Percentiles rank a stretch among this genome's conserved stretches.
These are phyloP conservation scores for Sonneratia caseolaris DNA, from an alignment of 345 rosid species.

Conservation along the genomic window DNA sequence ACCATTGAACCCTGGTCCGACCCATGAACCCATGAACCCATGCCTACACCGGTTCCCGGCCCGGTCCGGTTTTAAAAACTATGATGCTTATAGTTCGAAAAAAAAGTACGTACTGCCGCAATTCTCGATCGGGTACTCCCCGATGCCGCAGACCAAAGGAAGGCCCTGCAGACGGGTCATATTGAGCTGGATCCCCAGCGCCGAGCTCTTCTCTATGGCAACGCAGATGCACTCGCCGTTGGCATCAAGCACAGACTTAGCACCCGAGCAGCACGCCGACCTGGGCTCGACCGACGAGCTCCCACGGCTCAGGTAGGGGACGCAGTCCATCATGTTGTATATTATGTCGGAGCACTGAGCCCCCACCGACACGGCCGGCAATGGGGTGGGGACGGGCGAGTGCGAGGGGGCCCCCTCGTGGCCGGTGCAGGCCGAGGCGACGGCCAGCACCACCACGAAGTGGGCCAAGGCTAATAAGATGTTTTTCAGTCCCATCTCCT, in stretches of 20 bases:
- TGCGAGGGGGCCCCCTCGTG: not conserved
- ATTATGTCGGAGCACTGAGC: not conserved
- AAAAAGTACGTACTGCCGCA: not conserved
- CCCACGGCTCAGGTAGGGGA: not conserved
- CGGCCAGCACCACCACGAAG: no score
- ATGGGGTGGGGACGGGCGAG: not conserved
- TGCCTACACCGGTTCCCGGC: no score
- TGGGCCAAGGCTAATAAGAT: no score
- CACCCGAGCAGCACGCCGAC: not conserved
- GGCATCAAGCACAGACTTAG: not conserved
- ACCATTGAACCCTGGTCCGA: no score
- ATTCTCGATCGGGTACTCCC: not conserved
- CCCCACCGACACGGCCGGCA: not conserved
- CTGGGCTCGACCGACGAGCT: not conserved
- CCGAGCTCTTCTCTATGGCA: not conserved
- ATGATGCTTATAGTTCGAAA: not conserved
- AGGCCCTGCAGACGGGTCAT: not conserved
- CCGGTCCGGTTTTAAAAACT: no score
- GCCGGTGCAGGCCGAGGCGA: no score
- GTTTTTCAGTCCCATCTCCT: no score
- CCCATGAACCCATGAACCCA: no score
- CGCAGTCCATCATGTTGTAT: not conserved
- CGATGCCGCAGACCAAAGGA: not conserved
- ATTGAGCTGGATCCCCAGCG: not conserved
- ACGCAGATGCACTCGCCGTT: not conserved